Evolutionary conservation across 331 rosid species (phyloP), one percentile per base, ranked within the genome.

Genomic region (Malus hybrid): DNA sequence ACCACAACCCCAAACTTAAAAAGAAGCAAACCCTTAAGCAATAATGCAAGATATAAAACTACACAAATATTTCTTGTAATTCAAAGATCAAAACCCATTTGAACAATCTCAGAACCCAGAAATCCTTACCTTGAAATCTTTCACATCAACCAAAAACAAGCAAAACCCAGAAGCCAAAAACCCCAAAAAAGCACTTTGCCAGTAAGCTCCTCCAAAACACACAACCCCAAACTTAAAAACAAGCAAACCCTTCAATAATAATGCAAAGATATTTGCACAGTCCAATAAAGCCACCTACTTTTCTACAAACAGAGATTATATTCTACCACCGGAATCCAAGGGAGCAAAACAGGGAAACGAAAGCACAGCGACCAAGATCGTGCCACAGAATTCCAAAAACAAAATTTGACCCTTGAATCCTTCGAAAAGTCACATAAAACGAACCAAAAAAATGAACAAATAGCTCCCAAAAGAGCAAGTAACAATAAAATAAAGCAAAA

Each of bases 281-380:
- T 82, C 87, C 89, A 80, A 88, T 86, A 88, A 92, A 92, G 97
- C 77, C 15, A 73, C 79, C 69, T 74, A 79, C 82, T 84, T 84
- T 83, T 54, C 60, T 32, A 33, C 83, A 42, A 4, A 75, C 79
- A 82, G 73, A 78, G 15, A 85, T 42, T 29, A 36, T 12, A 82
- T 85, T 85, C 77, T 70, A 65, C 31, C n/a, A 81, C 87, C 89
- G 79, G 88, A 85, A 91, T 89, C 97, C 97, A 80, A 89, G 91
- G 90, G 78, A 84, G 88, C 24, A 74, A 83, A 88, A 82, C 83
- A 84, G 85, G 88, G 64, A 80, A 84, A 87, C 83, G 80, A 79
- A 42, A 80, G 76, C 86, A 85, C 85, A 62, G 74, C 55, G 76
- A 86, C 88, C 85, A 78, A 88, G 74, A 87, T 78, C 80, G 32